These are phyloP conservation scores for Prunus salicina DNA, from an alignment of 306 rosid species.

Conservation along the genomic window DNA sequence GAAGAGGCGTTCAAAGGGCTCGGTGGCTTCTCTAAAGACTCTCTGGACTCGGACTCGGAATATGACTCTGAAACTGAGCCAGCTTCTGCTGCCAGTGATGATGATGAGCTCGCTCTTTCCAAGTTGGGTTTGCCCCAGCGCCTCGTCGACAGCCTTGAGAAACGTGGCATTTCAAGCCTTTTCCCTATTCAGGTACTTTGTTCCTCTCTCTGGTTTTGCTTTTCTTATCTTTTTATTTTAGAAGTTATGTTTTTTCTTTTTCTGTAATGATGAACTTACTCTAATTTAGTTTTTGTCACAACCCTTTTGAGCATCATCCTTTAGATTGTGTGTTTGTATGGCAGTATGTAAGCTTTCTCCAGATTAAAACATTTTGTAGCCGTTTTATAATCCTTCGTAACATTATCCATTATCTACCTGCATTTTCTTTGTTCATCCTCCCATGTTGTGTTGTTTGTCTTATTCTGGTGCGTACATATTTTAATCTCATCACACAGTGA, in stretches of 20 bases:
- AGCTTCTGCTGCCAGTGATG: conserved; percentile 8
- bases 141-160: conserved; percentile 56
- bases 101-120: conserved; percentile 76
- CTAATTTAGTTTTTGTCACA: not conserved
- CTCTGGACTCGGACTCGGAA: conserved; percentile 29
- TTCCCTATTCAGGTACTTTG: conserved; percentile 84
- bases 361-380: not conserved
- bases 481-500: not conserved
- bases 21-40: conserved; percentile 44
- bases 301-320: not conserved
- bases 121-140: conserved; percentile 67
- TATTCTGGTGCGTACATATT: not conserved
- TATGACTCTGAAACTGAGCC: conserved; percentile 33
- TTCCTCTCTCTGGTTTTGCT: not conserved
- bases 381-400: not conserved
- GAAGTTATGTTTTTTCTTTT: not conserved
- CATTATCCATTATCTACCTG: not conserved
- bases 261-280: not conserved
- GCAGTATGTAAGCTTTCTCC: not conserved
- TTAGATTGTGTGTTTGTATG: not conserved
- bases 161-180: conserved; percentile 76
- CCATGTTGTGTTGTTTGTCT: not conserved
- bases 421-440: not conserved
- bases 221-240: not conserved
- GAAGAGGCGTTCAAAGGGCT: conserved; percentile 84